phyloP scores from a whole-genome alignment of 495 filamentous ascomycete species.

The Trypethelium eluteriae region DNA sequence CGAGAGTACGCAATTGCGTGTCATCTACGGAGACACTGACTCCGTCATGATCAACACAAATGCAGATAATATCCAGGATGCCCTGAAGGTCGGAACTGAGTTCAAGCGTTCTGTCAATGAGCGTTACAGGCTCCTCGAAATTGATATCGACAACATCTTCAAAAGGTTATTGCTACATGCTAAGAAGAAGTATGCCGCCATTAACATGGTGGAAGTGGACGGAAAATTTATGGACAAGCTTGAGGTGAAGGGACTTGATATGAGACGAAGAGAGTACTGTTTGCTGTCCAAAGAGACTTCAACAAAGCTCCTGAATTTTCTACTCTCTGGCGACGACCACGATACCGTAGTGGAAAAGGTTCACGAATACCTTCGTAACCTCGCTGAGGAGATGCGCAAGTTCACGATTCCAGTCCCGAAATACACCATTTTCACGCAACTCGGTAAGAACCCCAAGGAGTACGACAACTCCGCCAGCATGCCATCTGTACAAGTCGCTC shows the following conservation, averaged over 20 bases:
- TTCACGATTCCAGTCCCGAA: constrained; percentile 64
- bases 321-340: constrained; percentile 86
- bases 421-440: constrained; percentile 96
- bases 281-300: constrained; percentile 89
- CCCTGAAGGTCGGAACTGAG: constrained; percentile 76
- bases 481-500: constrained; percentile 95
- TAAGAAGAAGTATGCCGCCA: constrained; percentile 98
- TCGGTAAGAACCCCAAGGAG: constrained; percentile 85
- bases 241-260: constrained; percentile 96
- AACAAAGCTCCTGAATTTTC: constrained; percentile 70
- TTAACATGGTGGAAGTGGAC: constrained; percentile 82
- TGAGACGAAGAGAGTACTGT: constrained; percentile 95
- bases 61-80: constrained; percentile 84
- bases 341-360: constrained; percentile 82
- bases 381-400: constrained; percentile 74
- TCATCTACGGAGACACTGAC: constrained; percentile 98
- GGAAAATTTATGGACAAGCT: constrained; percentile 90
- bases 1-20: constrained; percentile 75
- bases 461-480: constrained; percentile 89
- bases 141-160: constrained; percentile 98
- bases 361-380: constrained; percentile 82
- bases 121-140: constrained; percentile 80
- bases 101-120: constrained; percentile 81
- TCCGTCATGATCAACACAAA: constrained; percentile 99
- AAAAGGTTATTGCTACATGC: constrained; percentile 86